phyloP scores from a whole-genome alignment of 1,139 yeast species.

The Pichia sp. region DNA sequence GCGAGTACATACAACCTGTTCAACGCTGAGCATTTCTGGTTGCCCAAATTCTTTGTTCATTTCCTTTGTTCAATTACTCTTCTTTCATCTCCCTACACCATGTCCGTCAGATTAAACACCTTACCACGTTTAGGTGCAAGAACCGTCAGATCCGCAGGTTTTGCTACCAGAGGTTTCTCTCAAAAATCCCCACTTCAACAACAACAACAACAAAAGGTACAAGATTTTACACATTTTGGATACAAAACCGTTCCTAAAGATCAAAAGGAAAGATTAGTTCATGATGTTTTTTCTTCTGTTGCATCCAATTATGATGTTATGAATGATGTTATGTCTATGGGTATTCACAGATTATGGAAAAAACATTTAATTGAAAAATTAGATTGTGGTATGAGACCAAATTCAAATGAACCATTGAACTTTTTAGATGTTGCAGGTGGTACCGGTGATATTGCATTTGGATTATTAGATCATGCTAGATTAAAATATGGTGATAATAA shows the following conservation, averaged over 20 bases:
- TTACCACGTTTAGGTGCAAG: no score
- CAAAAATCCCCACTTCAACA: background rate
- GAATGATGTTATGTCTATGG: constrained; percentile 98
- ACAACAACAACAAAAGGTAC: background rate
- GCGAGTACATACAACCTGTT: no score
- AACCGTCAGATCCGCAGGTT: no score
- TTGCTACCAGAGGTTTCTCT: background rate
- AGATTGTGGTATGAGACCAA: constrained; percentile 93
- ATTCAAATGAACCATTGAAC: constrained; percentile 61
- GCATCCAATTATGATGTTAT: constrained; percentile 91
- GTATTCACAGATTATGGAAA: constrained; percentile 94
- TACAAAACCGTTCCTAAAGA: constrained; percentile 74
- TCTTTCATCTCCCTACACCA: no score
- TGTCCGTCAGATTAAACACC: no score
- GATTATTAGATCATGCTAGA: constrained; percentile 87
- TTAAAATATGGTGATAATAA: constrained; percentile 65
- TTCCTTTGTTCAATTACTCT: no score
- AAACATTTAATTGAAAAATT: constrained; percentile 78
- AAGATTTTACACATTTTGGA: constrained; percentile 73
- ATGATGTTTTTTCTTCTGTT: constrained; percentile 87
- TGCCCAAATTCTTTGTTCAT: no score
- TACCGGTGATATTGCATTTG: constrained; percentile 96
- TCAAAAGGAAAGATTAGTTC: constrained; percentile 82
- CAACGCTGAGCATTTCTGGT: no score
- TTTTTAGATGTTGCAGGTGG: constrained; percentile 99